Evolutionary conservation across 2,329 filamentous ascomycete species (phyloP).

Genomic region (Fusarium sp.): DNA sequence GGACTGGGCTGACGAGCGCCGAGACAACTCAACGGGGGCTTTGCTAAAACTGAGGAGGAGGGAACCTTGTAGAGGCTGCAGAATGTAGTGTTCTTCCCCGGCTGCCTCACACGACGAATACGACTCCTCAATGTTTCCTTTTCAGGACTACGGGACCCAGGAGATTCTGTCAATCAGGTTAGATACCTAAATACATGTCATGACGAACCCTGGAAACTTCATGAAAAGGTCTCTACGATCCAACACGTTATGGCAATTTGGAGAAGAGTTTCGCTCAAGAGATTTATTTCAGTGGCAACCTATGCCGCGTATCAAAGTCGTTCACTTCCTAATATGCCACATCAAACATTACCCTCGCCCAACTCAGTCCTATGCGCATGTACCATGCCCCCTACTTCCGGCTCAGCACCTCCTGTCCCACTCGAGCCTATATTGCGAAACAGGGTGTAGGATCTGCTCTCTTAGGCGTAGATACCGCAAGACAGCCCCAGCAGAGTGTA

Average conservation of each 20-base stretch:
- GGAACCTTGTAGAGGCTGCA: too few relatives aligned
- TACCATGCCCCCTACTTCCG: not conserved
- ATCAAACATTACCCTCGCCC: not conserved
- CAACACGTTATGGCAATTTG: too few relatives aligned
- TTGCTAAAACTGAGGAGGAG: not conserved
- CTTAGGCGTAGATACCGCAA: not conserved
- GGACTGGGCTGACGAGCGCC: not conserved
- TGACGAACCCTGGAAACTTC: too few relatives aligned
- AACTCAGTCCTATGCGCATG: not conserved
- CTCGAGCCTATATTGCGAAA: not conserved
- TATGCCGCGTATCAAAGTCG: not conserved
- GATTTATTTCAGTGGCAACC: not conserved
- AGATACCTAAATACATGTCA: too few relatives aligned
- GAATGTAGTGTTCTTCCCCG: too few relatives aligned
- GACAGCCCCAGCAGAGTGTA: not conserved
- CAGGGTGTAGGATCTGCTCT: slow-evolving; percentile 2
- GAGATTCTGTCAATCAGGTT: too few relatives aligned
- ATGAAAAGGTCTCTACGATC: too few relatives aligned
- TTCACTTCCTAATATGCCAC: not conserved
- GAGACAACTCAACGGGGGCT: not conserved
- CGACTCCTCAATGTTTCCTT: too few relatives aligned
- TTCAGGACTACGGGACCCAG: too few relatives aligned
- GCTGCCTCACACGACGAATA: too few relatives aligned
- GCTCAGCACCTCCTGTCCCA: too few relatives aligned
- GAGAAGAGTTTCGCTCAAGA: not conserved